Base-by-base conservation (phyloP, 2,329 filamentous ascomycete species). In the Ophiocordyceps sinensis region DNA sequence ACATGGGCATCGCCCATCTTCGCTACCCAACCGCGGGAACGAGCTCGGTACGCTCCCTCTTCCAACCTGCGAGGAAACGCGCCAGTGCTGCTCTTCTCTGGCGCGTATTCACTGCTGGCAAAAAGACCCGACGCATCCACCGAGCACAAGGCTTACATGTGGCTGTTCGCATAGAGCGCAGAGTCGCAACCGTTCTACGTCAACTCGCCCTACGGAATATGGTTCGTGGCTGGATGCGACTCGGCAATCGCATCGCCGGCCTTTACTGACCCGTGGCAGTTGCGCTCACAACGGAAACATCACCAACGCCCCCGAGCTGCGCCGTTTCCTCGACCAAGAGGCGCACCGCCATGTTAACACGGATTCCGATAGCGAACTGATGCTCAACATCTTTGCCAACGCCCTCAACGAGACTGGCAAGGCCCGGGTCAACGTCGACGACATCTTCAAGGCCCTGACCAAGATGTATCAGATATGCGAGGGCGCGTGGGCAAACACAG, bases 171-270 rank as follows among this genome's bases (percentile, higher is more conserved):
- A 14, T 44, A 44, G 44, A 89, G 85, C 54, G 79, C 85, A 8
- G 86, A 94, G 62, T 85, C 85, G 11, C 87, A 94, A 62, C 88
- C 88, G 0, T 94, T 95, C 61, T 94, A 91, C 57, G 85, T 57
- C 53, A 94, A 94, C 66, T 76, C 71, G 43, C 85, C 85, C 1
- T 91, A 86, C 56, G 86, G 86, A 38, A 82, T 93, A 51, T 83
- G 74, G 40, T 41, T 36, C 14, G 40, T 9, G 11, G 19, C 28
- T 10, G 12, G 28, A 10, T n/a, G 28, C 7, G 5, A 15, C 19
- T 11, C n/a, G 12, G 30, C 10, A 5, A 28, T 13, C 15, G 7
- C 23, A n/a, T 26, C 6, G 4, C 10, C 28, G 10, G 14, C n/a
- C 9, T 9, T 14, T 8, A 14, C 34, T 41, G 26, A 41, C 26